Evolutionary conservation across 176 grass and related monocot species (phyloP).

Genomic region (Thalia dealbata): DNA sequence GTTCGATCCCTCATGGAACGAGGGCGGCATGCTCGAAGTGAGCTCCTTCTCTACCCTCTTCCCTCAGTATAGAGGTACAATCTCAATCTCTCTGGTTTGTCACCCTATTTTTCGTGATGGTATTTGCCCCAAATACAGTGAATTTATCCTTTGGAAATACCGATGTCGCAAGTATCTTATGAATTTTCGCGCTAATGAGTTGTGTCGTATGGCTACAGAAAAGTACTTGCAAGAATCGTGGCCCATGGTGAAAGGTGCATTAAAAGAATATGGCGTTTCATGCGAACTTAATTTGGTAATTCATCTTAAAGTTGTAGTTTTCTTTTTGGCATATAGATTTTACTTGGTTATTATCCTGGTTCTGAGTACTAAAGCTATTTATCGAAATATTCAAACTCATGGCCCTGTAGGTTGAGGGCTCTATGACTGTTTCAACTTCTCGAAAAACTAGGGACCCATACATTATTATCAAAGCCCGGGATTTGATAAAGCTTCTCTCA

Average conservation of each 20-base stretch:
- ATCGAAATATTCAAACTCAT: not conserved
- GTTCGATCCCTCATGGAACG: slow-evolving; percentile 88
- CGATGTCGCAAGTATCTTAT: too few relatives aligned
- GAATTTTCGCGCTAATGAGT: not conserved
- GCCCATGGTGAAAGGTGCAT: slow-evolving; percentile 67
- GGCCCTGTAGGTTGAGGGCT: slow-evolving; percentile 70
- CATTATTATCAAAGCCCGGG: slow-evolving; percentile 82
- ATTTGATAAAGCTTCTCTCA: slow-evolving; percentile 81
- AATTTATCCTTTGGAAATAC: too few relatives aligned
- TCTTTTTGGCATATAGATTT: slow-evolving; percentile 8
- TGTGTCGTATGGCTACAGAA: slow-evolving; percentile 27
- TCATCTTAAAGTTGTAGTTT: not conserved
- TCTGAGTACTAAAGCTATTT: not conserved
- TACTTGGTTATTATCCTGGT: not conserved
- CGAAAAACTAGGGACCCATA: slow-evolving; percentile 85
- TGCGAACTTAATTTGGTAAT: slow-evolving; percentile 92
- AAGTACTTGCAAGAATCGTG: slow-evolving; percentile 91
- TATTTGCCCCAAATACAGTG: too few relatives aligned
- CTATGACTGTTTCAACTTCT: slow-evolving; percentile 88
- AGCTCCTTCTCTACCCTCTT: slow-evolving; percentile 97
- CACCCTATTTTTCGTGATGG: not conserved
- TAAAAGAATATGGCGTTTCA: slow-evolving; percentile 62
- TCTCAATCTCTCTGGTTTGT: not conserved
- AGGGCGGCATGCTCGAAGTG: slow-evolving; percentile 81
- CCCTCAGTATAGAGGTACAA: slow-evolving; percentile 68